Conservation (phyloP, 2,329 filamentous ascomycete species). For the Sphaceloma murrayae region DNA sequence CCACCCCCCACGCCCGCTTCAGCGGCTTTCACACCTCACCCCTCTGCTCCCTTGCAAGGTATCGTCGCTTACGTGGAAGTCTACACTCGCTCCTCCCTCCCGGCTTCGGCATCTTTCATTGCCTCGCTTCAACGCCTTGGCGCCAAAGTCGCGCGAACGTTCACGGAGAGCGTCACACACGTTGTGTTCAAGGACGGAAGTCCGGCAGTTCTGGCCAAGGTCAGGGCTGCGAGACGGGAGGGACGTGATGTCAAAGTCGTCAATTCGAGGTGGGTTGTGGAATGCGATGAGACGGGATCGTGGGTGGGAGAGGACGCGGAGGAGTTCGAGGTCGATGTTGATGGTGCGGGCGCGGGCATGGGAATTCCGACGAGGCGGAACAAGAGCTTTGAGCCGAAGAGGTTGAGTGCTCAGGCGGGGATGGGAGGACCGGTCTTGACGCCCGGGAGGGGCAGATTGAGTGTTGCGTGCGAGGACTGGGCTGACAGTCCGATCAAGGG, state of each 20-base stretch:
- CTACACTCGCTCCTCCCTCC: conserved; percentile 30
- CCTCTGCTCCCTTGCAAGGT: conserved; percentile 26
- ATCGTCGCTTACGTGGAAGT: conserved; percentile 30
- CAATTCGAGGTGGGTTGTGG: conserved; percentile 31
- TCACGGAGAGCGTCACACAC: conserved; percentile 30
- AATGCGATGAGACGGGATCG: conserved; percentile 27
- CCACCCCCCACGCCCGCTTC: conserved; percentile 25
- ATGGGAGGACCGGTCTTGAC: conserved; percentile 28
- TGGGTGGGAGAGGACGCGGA: conserved; percentile 27
- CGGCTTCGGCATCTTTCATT: conserved; percentile 29
- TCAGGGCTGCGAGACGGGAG: conserved; percentile 28
- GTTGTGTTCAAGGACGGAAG: conserved; percentile 33
- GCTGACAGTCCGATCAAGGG: conserved; percentile 18
- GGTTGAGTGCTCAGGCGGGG: conserved; percentile 25
- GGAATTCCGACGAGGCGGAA: conserved; percentile 27
- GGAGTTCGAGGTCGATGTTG: conserved; percentile 28
- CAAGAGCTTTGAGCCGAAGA: conserved; percentile 31
- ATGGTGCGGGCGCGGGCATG: conserved; percentile 23
- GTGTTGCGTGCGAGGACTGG: conserved; percentile 18
- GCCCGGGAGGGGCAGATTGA: conserved; percentile 24
- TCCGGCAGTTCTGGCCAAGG: conserved; percentile 27
- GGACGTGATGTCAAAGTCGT: conserved; percentile 28
- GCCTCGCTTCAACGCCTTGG: conserved; percentile 29
- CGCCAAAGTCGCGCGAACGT: conserved; percentile 29
- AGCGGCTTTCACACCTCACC: conserved; percentile 30